Percentiles rank a stretch among this genome's conserved stretches.
Evolutionary conservation across 352 stramenopile genomes (phyloP).

Genomic region (Globisporangium camurandrum): DNA sequence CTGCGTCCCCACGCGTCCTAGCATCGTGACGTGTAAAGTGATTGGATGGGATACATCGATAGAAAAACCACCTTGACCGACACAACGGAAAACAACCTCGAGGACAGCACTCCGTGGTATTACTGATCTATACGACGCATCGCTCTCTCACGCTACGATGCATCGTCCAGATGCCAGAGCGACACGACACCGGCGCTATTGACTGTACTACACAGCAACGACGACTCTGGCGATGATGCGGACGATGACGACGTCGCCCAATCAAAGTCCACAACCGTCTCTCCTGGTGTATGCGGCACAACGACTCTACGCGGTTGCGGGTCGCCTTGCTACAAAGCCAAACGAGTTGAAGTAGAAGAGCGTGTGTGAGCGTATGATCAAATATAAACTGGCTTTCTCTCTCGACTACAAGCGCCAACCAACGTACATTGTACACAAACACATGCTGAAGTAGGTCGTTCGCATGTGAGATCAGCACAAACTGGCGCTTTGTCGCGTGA

Average conservation of each 20-base stretch:
- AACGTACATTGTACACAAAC: constrained; percentile 8
- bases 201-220: background rate
- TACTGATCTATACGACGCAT: too few relatives aligned
- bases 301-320: background rate
- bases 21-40: too few relatives aligned
- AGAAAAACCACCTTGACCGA: too few relatives aligned
- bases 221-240: background rate
- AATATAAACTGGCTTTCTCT: background rate
- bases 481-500: constrained; percentile 1
- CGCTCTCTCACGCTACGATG: too few relatives aligned
- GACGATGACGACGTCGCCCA: background rate
- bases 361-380: background rate
- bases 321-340: background rate
- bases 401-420: too few relatives aligned
- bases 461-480: background rate
- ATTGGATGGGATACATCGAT: too few relatives aligned
- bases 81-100: background rate
- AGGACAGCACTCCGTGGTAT: too few relatives aligned
- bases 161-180: constrained; percentile 1
- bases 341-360: background rate
- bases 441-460: background rate
- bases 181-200: background rate
- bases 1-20: too few relatives aligned
- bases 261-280: background rate
- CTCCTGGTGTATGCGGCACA: background rate